A percentile compares a stretch with the other conserved stretches of the same genome.
phyloP scores from a whole-genome alignment of 805 yeast genomes.

The Lachancea meyersii region DNA sequence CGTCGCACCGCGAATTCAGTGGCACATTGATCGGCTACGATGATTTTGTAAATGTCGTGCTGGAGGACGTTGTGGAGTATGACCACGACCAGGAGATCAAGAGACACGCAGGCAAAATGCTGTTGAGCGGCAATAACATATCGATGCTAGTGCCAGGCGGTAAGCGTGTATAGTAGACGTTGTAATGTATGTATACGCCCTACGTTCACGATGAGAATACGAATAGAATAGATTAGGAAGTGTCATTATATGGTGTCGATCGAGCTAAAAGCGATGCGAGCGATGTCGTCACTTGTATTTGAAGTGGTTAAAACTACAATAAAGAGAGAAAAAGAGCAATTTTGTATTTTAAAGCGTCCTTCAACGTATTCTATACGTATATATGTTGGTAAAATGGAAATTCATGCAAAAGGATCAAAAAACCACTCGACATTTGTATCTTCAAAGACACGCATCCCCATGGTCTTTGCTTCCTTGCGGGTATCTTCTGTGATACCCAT shows the following conservation, averaged over 20 bases:
- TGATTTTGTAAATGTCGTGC: constrained; percentile 87
- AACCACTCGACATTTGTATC: constrained; percentile 43
- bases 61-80: constrained; percentile 54
- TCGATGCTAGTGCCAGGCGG: constrained; percentile 63
- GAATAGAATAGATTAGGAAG: no score
- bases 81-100: constrained; percentile 38
- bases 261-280: no score
- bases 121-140: constrained; percentile 65
- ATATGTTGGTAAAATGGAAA: no score
- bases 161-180: constrained; percentile 16
- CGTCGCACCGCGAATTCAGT: constrained; percentile 66
- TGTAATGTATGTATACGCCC: no score
- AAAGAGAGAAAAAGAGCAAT: no score
- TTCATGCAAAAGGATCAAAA: constrained; percentile 45
- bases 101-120: constrained; percentile 48
- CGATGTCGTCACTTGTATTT: no score
- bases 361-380: no score
- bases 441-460: constrained; percentile 62
- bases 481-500: constrained; percentile 36
- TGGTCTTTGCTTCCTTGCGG: constrained; percentile 40
- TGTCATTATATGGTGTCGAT: no score
- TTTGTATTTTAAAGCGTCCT: no score
- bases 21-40: constrained; percentile 91
- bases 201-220: no score
- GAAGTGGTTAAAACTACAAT: no score